phyloP scores from a whole-genome alignment of 176 grass and related monocot species.

The Ensete glaucum region DNA sequence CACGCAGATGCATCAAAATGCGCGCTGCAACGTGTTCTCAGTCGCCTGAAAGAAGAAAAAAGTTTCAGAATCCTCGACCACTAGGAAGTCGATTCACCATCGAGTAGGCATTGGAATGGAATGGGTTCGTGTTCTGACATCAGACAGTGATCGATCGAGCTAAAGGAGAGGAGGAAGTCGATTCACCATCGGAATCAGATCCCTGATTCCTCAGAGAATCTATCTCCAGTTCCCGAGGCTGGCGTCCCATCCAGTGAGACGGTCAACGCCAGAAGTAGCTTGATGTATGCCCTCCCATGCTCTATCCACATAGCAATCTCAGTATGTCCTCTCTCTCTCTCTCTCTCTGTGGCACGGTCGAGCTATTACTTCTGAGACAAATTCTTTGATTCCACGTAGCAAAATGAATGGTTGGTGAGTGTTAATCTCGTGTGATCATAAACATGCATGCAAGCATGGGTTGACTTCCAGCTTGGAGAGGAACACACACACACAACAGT shows the following conservation, averaged over 20 bases:
- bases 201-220: background rate
- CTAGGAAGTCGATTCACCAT: background rate
- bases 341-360: no score
- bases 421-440: no score
- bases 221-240: background rate
- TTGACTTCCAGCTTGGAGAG: background rate
- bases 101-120: background rate
- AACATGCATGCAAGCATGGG: background rate
- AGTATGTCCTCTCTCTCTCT: background rate
- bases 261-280: background rate
- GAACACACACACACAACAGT: background rate
- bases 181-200: background rate
- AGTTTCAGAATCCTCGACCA: background rate
- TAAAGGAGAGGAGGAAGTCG: background rate
- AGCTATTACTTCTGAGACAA: no score
- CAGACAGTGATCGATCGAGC: background rate
- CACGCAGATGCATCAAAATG: no score
- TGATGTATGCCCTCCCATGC: background rate
- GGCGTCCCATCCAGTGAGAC: background rate
- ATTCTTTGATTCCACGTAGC: no score
- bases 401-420: no score
- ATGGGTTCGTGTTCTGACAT: background rate
- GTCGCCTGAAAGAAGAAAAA: no score
- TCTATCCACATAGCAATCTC: background rate
- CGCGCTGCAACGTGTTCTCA: no score